A percentile compares a stretch with the other conserved stretches of the same genome.
Evolutionary conservation across 1,139 yeast genomes (phyloP).

Genomic region (Diutina neorugosa): DNA sequence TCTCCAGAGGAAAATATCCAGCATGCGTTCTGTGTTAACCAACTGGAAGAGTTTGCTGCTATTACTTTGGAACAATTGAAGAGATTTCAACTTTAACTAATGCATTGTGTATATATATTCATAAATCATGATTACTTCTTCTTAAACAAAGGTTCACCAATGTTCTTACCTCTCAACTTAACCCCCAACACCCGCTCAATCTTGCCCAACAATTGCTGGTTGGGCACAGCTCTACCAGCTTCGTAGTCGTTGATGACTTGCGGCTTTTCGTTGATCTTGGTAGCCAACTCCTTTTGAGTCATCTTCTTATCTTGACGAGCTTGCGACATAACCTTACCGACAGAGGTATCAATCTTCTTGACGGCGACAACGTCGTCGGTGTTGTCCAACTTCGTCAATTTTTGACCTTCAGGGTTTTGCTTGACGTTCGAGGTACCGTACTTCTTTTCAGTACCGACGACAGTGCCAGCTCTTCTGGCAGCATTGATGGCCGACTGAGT

Average conservation of each 20-base stretch:
- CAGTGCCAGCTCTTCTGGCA: constrained; percentile 85
- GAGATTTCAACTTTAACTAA: neutral
- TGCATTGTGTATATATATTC: neutral
- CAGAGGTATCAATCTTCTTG: constrained; percentile 69
- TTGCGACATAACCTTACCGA: constrained; percentile 78
- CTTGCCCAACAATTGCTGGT: constrained; percentile 87
- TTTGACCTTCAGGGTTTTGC: constrained; percentile 83
- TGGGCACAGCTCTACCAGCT: constrained; percentile 93
- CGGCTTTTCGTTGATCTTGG: constrained; percentile 91
- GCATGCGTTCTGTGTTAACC: constrained; percentile 48
- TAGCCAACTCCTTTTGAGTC: constrained; percentile 94
- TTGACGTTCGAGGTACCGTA: constrained; percentile 58
- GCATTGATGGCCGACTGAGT: constrained; percentile 73
- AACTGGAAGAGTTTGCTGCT: constrained; percentile 38
- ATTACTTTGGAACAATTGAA: constrained; percentile 16
- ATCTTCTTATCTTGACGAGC: constrained; percentile 83
- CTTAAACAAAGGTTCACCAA: constrained; percentile 81
- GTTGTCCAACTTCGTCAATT: constrained; percentile 85
- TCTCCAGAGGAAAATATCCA: constrained; percentile 21
- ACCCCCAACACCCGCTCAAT: constrained; percentile 91
- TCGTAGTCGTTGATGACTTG: constrained; percentile 92
- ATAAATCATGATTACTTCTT: constrained; percentile 38
- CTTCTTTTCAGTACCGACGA: constrained; percentile 87
- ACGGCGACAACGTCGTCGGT: constrained; percentile 91
- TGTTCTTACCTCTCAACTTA: constrained; percentile 90